Percentiles rank a stretch among this genome's conserved stretches.
Conservation (phyloP, 495 filamentous ascomycete species). For the Parachaetomium inaequale region DNA sequence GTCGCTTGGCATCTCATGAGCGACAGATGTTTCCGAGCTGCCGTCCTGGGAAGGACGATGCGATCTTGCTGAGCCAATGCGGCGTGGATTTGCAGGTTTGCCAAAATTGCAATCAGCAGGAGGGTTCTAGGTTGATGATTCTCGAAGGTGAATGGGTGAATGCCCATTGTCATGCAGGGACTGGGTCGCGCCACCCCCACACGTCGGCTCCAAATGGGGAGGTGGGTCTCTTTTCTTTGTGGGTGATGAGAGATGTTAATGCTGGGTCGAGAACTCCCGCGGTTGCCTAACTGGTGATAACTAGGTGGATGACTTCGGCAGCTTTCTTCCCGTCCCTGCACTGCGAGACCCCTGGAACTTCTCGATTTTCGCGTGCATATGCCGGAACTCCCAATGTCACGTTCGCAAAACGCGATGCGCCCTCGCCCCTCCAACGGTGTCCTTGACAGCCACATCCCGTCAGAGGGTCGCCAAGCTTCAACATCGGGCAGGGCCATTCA, state of each 20-base stretch:
- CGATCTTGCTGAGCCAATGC: background rate
- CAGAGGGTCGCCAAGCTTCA: background rate
- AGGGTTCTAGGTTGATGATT: no score
- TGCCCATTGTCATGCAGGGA: background rate
- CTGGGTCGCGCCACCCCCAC: background rate
- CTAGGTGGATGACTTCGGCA: background rate
- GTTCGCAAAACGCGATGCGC: background rate
- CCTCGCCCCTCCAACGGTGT: background rate
- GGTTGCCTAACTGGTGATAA: background rate
- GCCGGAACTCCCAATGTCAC: background rate
- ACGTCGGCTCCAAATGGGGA: background rate
- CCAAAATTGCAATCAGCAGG: background rate
- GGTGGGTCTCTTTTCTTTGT: background rate
- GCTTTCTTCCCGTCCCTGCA: background rate
- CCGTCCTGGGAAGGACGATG: background rate
- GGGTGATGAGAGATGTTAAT: background rate
- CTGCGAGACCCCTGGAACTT: background rate
- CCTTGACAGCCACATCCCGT: background rate
- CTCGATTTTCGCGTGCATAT: background rate
- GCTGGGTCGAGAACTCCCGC: background rate
- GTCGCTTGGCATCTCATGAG: conserved; percentile 12
- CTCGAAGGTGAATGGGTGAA: no score
- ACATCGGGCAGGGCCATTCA: background rate
- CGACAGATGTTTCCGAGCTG: conserved; percentile 7
- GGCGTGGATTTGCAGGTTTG: background rate